These are phyloP conservation scores for Arthroderma uncinatum DNA, from an alignment of 2,329 filamentous ascomycete genomes.

Conservation along the genomic window DNA sequence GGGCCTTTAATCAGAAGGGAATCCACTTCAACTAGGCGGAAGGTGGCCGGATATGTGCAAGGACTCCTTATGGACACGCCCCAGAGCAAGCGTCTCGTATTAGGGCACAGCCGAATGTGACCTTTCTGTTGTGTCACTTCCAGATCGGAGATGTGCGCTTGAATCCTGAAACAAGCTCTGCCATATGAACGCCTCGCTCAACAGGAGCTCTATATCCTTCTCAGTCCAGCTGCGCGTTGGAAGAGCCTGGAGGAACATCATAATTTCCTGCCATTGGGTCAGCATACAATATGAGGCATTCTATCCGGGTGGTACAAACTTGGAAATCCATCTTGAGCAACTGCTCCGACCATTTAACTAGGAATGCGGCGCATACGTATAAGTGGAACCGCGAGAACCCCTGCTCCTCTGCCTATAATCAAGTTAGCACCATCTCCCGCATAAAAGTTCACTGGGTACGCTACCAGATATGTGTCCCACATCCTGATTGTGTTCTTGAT, in stretches of 20 bases:
- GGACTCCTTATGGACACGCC: neutral
- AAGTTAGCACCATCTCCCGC: slow-evolving; percentile 15
- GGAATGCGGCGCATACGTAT: slow-evolving; percentile 93
- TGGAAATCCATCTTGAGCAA: slow-evolving; percentile 92
- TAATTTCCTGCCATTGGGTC: slow-evolving; percentile 59
- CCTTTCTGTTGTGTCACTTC: slow-evolving; percentile 19
- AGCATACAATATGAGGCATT: neutral
- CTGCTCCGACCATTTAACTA: slow-evolving; percentile 96
- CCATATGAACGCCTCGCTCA: slow-evolving; percentile 98
- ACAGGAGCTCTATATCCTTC: slow-evolving; percentile 89
- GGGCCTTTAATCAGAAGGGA: slow-evolving; percentile 79
- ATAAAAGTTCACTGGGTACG: neutral
- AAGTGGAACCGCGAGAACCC: slow-evolving; percentile 97
- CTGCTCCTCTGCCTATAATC: slow-evolving; percentile 77
- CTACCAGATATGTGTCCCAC: slow-evolving; percentile 98
- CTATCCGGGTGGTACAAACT: slow-evolving; percentile 22
- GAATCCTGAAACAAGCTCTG: slow-evolving; percentile 94
- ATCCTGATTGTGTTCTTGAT: slow-evolving; percentile 95
- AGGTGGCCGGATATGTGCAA: neutral
- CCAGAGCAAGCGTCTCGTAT: neutral
- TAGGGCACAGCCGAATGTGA: neutral
- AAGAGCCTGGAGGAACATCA: slow-evolving; percentile 97
- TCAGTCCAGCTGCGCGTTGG: slow-evolving; percentile 93
- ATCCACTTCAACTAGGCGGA: slow-evolving; percentile 68
- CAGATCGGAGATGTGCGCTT: slow-evolving; percentile 61